phyloP scores from a whole-genome alignment of 768 basidiomycete genomes.

The Fomitopsis serialis region DNA sequence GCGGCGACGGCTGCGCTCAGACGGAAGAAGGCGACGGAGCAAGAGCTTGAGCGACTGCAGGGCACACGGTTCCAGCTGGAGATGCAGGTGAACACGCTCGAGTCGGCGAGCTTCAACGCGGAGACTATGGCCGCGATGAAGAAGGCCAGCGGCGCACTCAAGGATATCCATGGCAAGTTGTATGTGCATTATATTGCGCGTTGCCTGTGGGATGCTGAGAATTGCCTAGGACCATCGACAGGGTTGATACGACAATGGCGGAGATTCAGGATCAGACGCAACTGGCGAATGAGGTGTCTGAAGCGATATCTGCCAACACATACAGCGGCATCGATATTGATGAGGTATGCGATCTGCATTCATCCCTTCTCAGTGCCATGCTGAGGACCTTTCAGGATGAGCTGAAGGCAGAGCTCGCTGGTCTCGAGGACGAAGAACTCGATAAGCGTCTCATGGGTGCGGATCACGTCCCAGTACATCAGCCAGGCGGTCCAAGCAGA shows the following conservation, averaged over 20 bases:
- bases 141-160: slow-evolving; percentile 86
- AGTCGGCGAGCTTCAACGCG: slow-evolving; percentile 95
- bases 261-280: slow-evolving; percentile 87
- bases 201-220: not conserved
- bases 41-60: slow-evolving; percentile 78
- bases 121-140: slow-evolving; percentile 98
- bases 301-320: slow-evolving; percentile 73
- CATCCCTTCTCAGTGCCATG: not conserved
- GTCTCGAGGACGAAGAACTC: slow-evolving; percentile 84
- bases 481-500: slow-evolving; percentile 56
- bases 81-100: slow-evolving; percentile 94
- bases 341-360: slow-evolving; percentile 51
- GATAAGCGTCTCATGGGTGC: slow-evolving; percentile 82
- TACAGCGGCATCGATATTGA: slow-evolving; percentile 54
- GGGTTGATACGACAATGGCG: slow-evolving; percentile 88
- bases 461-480: slow-evolving; percentile 84
- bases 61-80: slow-evolving; percentile 89
- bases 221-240: slow-evolving; percentile 63
- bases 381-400: slow-evolving; percentile 48
- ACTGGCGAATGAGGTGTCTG: slow-evolving; percentile 87
- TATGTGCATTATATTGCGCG: slow-evolving; percentile 24
- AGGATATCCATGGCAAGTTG: slow-evolving; percentile 86
- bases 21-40: slow-evolving; percentile 88
- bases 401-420: slow-evolving; percentile 73
- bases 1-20: slow-evolving; percentile 87